Base-by-base conservation (phyloP, 2,329 filamentous ascomycete species). In the Paecilomyces dactylethromorphus region DNA sequence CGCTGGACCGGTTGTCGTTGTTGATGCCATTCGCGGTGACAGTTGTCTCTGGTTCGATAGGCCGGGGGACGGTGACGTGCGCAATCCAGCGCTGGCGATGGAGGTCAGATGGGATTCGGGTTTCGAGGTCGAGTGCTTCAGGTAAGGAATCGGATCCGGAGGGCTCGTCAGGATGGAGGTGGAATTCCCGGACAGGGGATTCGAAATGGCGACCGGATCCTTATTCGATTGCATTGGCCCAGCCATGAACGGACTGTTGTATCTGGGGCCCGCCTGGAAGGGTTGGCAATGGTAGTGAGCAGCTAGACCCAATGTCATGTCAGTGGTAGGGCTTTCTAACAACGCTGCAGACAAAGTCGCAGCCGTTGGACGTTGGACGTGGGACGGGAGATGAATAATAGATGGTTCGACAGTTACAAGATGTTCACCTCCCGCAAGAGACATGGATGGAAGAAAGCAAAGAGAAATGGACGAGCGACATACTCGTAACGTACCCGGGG, bases 1-100 rank as follows among this genome's bases (percentile, higher is more conserved):
- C 56, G 62, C 61, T 55, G 68, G 61, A 60, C 63, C 88, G 84
- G 60, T 81, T 84, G 58, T 86, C 76, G 24, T 85, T 81, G 73
- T 89, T 73, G 66, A 76, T 65, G 67, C 70, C 73, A 68, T 81
- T 71, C 61, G 68, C 49, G 72, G 65, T 50, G 74, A 64, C 13
- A 71, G 68, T 33, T 71, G 69, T 55, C 69, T 67, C 29, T 71
- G 71, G 59, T 74, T 72, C 39, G 72, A 74, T 53, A 76, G 71
- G 32, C 63, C 58, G 12, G 68, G 64, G 1, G 70, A 71, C 5
- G 66, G 60, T 11, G 66, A 66, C n/a, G 63, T 64, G 68, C 75
- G 74, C 54, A 77, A 59, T n/a, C 75, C 73, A 33, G 74, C 75
- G 61, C 71, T 76, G 50, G 75, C 75, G 59, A 77, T 76, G 22